Base-by-base conservation (phyloP, 1,284 basidiomycete species). In the Cutaneotrichosporon sp. region DNA sequence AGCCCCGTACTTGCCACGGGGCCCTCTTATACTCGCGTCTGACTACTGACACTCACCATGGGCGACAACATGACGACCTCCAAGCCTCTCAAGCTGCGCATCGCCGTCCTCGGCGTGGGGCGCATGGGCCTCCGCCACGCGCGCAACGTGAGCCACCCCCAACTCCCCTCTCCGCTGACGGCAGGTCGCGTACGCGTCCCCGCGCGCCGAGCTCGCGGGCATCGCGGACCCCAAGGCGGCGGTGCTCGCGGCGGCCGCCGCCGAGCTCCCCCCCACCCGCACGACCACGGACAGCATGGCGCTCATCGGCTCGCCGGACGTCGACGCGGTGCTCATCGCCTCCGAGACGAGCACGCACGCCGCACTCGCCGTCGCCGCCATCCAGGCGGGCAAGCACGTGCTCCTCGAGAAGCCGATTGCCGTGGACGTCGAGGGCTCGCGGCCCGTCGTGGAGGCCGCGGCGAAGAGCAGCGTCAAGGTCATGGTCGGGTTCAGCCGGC, bases 381-480 rank as follows among this genome's bases (percentile, higher is more conserved):
- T 71, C 29, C 29, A 53, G 22, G 58, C 63, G 1, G 71, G 71
- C 24, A 58, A 72, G 67, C 73, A 77, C 56, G 69, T 75, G 6
- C 62, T 77, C 9, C 52, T 70, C 9, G 75, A 76, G 65, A 77
- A 77, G 57, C 75, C 75, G 22, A 73, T 77, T 51, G 65, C 71
- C 0, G 63, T 74, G n/a, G 71, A 74, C 53, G 38, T 72, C 13
- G 66, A 68, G 29, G 61, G 56, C 14, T 60, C 71, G 10, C 45
- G 63, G 5, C 47, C 54, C 3, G 72, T 77, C 3, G 65, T 75
- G 4, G 66, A 64, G n/a, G 68, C 64, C 2, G 59, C 68, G 27
- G 50, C 57, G 3, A 29, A 63, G 38, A 67, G 72, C 3, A 36
- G 67, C n/a, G 42, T 76, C 36, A 75, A 75, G 50, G 60, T 71